Evolutionary conservation across 441 rosid species (phyloP).

Genomic region (Pelargonium myrrhifolium): DNA sequence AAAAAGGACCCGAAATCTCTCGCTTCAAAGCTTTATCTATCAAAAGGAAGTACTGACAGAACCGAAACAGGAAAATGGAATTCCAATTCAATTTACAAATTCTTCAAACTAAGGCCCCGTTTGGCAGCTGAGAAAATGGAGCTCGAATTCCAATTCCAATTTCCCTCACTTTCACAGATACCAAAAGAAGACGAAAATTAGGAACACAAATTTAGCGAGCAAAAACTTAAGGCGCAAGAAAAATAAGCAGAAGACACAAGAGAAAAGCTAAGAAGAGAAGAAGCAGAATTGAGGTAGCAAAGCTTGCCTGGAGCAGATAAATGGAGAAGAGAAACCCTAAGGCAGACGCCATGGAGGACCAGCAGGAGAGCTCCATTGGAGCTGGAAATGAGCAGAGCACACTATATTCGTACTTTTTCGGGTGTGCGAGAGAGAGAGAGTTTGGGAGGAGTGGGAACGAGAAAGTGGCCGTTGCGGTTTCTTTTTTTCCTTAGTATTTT

Average conservation of each 20-base stretch:
- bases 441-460: not conserved
- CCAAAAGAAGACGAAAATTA: constrained; percentile 8
- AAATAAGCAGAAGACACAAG: not conserved
- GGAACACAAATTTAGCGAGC: not conserved
- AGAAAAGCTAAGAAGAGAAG: not conserved
- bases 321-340: constrained; percentile 22
- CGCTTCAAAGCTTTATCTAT: too few species aligned
- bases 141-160: not conserved
- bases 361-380: constrained; percentile 23
- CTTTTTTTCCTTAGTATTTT: not conserved
- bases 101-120: not conserved
- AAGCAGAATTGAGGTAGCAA: not conserved
- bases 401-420: not conserved
- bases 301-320: constrained; percentile 34
- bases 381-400: not conserved
- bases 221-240: not conserved
- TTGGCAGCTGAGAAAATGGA: not conserved
- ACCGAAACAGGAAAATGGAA: too few species aligned
- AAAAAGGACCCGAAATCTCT: too few species aligned
- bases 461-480: constrained; percentile 1
- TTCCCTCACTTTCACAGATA: not conserved
- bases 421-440: not conserved
- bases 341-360: constrained; percentile 8
- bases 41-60: too few species aligned
- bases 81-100: too few species aligned